A percentile compares a stretch with the other conserved stretches of the same genome.
phyloP scores from a whole-genome alignment of 495 filamentous ascomycete species.

The Tuber microsphaerosporum region DNA sequence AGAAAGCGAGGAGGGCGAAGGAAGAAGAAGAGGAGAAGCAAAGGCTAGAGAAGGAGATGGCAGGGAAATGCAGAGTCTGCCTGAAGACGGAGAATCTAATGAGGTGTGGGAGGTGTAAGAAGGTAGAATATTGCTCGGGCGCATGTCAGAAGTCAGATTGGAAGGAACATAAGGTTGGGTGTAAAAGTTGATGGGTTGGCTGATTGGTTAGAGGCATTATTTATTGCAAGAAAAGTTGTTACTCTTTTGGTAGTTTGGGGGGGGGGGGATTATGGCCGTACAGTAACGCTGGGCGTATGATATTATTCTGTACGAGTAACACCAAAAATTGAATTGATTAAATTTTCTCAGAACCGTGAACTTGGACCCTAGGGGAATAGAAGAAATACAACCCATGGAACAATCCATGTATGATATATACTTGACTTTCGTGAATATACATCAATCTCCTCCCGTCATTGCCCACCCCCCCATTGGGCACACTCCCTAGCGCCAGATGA shows the following conservation, averaged over 20 bases:
- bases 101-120: constrained; percentile 50
- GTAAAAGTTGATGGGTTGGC: constrained; percentile 31
- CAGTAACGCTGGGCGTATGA: not conserved
- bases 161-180: constrained; percentile 51
- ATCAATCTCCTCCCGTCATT: not conserved
- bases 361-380: not conserved
- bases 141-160: constrained; percentile 55
- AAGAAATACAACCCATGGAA: not conserved
- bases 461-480: not conserved
- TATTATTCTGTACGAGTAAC: not conserved
- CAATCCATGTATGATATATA: not conserved
- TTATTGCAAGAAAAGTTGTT: not conserved
- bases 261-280: not conserved
- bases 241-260: not conserved
- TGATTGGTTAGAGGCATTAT: not conserved
- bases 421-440: not conserved
- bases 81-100: constrained; percentile 36
- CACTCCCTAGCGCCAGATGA: not conserved
- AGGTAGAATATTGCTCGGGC: constrained; percentile 50
- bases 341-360: not conserved
- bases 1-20: not conserved
- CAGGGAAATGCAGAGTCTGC: constrained; percentile 14
- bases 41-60: constrained; percentile 8
- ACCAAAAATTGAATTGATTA: not conserved
- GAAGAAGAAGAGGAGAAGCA: not conserved